Evolutionary conservation across 225 moss, liverwort and hornwort genomes (phyloP).

Genomic region (Thuidium tamariscinum): DNA sequence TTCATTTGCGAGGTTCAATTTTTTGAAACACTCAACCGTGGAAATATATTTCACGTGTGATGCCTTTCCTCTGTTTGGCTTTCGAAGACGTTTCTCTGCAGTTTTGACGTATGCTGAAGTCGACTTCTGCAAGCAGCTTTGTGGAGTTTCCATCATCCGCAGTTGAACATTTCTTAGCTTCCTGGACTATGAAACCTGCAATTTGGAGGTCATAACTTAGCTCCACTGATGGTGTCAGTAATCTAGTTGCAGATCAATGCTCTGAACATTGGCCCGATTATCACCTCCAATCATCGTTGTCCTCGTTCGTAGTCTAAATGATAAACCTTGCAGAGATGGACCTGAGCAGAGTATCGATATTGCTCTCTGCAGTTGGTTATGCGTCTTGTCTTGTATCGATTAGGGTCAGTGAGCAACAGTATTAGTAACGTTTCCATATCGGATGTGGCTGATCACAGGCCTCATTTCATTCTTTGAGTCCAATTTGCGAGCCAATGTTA

Average conservation of each 20-base stretch:
- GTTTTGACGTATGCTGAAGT: conserved; percentile 57
- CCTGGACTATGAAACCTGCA: background rate
- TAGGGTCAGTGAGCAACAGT: background rate
- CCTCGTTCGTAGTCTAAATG: background rate
- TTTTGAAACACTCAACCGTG: background rate
- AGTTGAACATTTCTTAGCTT: background rate
- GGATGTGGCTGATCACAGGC: too few relatives aligned
- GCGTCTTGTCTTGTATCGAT: background rate
- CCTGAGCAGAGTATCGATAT: too few relatives aligned
- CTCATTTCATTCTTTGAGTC: too few relatives aligned
- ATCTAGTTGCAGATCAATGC: background rate
- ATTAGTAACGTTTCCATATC: too few relatives aligned
- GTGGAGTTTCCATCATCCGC: conserved; percentile 79
- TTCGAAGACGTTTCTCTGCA: background rate
- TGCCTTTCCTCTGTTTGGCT: background rate
- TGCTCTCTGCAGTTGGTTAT: too few relatives aligned
- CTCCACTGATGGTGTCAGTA: background rate
- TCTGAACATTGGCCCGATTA: background rate
- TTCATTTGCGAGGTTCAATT: background rate
- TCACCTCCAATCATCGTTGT: background rate
- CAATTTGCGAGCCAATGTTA: fast-evolving
- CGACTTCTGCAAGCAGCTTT: conserved; percentile 79
- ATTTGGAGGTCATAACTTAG: background rate
- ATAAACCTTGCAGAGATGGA: too few relatives aligned
- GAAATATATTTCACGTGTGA: background rate